Evolutionary conservation across 768 basidiomycete species (phyloP).

Genomic region (Coprinopsis strossmayeri): DNA sequence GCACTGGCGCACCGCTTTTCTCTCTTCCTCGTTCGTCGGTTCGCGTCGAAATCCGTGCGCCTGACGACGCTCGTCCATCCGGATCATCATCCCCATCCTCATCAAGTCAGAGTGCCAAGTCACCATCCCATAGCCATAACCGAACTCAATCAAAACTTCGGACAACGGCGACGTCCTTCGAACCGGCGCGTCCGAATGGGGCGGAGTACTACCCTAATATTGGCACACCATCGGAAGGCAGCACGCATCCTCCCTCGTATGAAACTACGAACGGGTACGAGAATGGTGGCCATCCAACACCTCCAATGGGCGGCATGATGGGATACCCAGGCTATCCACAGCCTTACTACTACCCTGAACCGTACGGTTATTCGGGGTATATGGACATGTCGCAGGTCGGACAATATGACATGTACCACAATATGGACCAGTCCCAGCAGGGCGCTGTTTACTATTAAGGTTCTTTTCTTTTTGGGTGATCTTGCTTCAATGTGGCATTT

Average conservation of each 20-base stretch:
- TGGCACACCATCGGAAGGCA: constrained; percentile 19
- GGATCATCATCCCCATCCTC: constrained; percentile 18
- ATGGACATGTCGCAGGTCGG: constrained; percentile 61
- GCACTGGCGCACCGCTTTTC: constrained; percentile 66
- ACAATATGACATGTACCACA: constrained; percentile 67
- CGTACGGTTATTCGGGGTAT: constrained; percentile 61
- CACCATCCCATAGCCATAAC: constrained; percentile 15
- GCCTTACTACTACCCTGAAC: constrained; percentile 67
- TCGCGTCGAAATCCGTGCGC: constrained; percentile 72
- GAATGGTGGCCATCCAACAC: constrained; percentile 21
- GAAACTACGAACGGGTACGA: constrained; percentile 17
- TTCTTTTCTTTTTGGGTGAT: too few species aligned
- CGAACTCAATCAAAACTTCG: constrained; percentile 36
- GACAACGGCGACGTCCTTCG: constrained; percentile 44
- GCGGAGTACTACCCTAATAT: constrained; percentile 21
- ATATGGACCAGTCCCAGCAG: constrained; percentile 42
- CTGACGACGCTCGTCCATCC: constrained; percentile 25
- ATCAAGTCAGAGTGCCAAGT: constrained; percentile 1
- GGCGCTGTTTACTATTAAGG: constrained; percentile 58
- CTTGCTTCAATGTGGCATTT: too few species aligned
- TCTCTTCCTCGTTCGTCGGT: constrained; percentile 67
- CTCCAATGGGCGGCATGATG: constrained; percentile 31
- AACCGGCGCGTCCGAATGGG: constrained; percentile 30
- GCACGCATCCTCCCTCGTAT: constrained; percentile 20
- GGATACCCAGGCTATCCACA: constrained; percentile 55